Evolutionary conservation across 2,329 filamentous ascomycete species (phyloP), one percentile per base, ranked within the genome.

Genomic region (Diaporthe batatas): DNA sequence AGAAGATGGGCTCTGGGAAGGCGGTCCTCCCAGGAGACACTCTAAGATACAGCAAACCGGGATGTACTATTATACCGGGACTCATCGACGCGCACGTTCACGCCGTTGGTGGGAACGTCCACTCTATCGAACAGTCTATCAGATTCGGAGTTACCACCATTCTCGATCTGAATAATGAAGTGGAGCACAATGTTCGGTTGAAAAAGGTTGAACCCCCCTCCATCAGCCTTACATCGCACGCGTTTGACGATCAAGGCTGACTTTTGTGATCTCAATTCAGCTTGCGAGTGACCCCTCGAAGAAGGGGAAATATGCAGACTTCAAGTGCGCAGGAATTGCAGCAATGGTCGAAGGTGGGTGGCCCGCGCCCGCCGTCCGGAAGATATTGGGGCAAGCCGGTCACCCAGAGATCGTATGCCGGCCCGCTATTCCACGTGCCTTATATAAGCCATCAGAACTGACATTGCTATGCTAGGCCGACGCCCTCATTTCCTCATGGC

Each of bases 21-120:
- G 23, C 42, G 12, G 18, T 12, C 6, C 25, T 47, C 11, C 25
- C 16, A 18, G 4, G 6, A 34, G 25, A 49, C 25, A 49, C 25
- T 16, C 18, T 42, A 6, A 64, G 1, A 14, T 49, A 49, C 59
- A 64, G 59, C 39, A 64, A 64, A 34, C 42, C 59, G 16, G 42
- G 59, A 3, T 64, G 25, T 42, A 64, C 59, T 0, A 16, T 64
- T 14, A 6, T 64, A 23, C 59, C 59, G 16, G 59, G 59, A n/a
- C 59, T 64, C 18, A 64, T 49, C n/a, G 42, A 64, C 18, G 59
- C 59, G 29, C 59, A 64, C 34, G 59, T 64, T n/a, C 59, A 64
- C 34, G 59, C 59, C 18, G 10, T 64, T 47, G 59, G 59, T 8
- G 59, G 59, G 5, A 23, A 49, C 16, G 25, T 64, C 14, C 42